Conservation (phyloP, 768 basidiomycete species). For the Vararia minispora region DNA sequence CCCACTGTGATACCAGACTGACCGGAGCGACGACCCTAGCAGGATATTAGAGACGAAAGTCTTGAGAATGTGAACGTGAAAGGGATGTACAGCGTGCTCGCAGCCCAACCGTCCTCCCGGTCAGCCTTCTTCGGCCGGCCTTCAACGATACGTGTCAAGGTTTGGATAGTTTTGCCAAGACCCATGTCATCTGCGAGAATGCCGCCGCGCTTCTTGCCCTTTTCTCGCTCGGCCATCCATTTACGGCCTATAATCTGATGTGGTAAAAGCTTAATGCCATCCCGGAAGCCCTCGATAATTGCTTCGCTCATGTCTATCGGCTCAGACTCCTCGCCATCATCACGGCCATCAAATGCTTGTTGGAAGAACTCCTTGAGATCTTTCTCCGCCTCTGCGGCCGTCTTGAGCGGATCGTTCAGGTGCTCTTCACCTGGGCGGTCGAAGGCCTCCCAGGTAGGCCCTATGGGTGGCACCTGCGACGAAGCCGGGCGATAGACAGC, state of each 20-base stretch:
- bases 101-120: constrained; percentile 58
- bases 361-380: constrained; percentile 69
- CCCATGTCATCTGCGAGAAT: constrained; percentile 92
- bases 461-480: constrained; percentile 13
- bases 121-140: constrained; percentile 63
- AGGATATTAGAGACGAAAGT: not conserved
- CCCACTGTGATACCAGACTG: constrained; percentile 86
- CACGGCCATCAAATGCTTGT: constrained; percentile 41
- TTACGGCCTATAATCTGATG: constrained; percentile 79
- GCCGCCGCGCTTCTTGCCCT: constrained; percentile 69
- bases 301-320: constrained; percentile 53
- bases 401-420: constrained; percentile 23
- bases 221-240: constrained; percentile 86
- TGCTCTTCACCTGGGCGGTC: constrained; percentile 18
- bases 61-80: not conserved
- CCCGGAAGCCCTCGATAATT: constrained; percentile 65
- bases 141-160: constrained; percentile 77
- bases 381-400: constrained; percentile 56
- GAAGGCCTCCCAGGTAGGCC: constrained; percentile 22
- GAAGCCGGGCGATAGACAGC: too few relatives aligned
- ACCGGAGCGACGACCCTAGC: constrained; percentile 79
- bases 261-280: constrained; percentile 60
- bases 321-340: constrained; percentile 35
- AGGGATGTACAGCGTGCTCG: constrained; percentile 51
- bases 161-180: constrained; percentile 87